These are phyloP conservation scores for Pichia nakasei DNA, from an alignment of 805 yeast species.

Conservation along the genomic window DNA sequence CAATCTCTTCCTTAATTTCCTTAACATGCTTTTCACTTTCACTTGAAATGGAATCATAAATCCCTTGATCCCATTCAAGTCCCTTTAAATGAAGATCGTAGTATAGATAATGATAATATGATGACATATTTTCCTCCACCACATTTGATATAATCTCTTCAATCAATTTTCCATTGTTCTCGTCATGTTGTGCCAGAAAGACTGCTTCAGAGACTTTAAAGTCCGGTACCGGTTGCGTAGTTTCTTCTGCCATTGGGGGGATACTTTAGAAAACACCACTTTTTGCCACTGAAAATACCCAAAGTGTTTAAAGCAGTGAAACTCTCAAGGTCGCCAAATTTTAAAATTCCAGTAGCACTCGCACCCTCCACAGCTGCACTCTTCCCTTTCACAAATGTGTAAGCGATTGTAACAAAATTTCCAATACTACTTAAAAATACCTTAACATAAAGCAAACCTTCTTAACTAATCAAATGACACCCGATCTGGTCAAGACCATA, in stretches of 20 bases:
- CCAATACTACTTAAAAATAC: no score
- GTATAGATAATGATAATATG: constrained; percentile 67
- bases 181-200: constrained; percentile 42
- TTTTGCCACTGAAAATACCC: no score
- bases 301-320: no score
- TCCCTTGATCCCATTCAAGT: constrained; percentile 50
- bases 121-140: constrained; percentile 59
- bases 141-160: constrained; percentile 46
- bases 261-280: background rate
- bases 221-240: constrained; percentile 53
- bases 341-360: no score
- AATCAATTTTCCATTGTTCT: constrained; percentile 24
- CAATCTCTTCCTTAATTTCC: constrained; percentile 45
- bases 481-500: background rate
- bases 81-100: constrained; percentile 32
- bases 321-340: no score
- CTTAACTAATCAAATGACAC: no score
- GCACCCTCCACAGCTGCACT: no score
- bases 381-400: no score
- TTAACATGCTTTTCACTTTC: constrained; percentile 49
- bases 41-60: constrained; percentile 42
- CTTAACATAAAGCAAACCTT: no score
- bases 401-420: no score
- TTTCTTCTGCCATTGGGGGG: constrained; percentile 4
- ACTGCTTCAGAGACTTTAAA: constrained; percentile 74